These are phyloP conservation scores for Incumbomyces lentus DNA, from an alignment of 2,329 filamentous ascomycete species.

Conservation along the genomic window DNA sequence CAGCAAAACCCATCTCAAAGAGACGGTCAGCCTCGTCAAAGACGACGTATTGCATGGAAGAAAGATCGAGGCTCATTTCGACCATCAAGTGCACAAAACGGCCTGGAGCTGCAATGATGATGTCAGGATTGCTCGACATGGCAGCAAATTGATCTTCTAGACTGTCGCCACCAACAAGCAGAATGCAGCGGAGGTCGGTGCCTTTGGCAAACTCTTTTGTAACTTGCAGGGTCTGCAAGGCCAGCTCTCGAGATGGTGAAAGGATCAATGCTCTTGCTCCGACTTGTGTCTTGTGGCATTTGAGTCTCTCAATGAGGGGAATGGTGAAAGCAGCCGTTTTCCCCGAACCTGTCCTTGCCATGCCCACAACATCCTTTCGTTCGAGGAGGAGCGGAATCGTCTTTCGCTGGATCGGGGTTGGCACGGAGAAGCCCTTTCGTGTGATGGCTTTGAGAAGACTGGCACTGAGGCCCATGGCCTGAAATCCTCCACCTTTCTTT, in stretches of 20 bases:
- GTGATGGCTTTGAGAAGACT: slow-evolving; percentile 82
- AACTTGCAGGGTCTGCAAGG: slow-evolving; percentile 88
- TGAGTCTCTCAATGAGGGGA: slow-evolving; percentile 91
- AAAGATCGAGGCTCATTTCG: slow-evolving; percentile 88
- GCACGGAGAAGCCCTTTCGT: slow-evolving; percentile 88
- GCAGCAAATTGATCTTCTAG: slow-evolving; percentile 88
- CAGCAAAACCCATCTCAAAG: slow-evolving; percentile 97
- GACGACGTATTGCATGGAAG: slow-evolving; percentile 83
- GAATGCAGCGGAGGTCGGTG: slow-evolving; percentile 79
- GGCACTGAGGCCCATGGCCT: slow-evolving; percentile 80
- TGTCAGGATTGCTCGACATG: slow-evolving; percentile 92
- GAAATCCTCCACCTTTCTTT: slow-evolving; percentile 94
- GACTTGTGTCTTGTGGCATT: slow-evolving; percentile 74
- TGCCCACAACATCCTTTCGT: slow-evolving; percentile 91
- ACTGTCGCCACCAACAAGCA: slow-evolving; percentile 90
- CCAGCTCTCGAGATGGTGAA: slow-evolving; percentile 87
- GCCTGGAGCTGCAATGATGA: slow-evolving; percentile 92
- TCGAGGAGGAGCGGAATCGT: slow-evolving; percentile 86
- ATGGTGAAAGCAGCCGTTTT: slow-evolving; percentile 98
- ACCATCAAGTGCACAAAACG: slow-evolving; percentile 95
- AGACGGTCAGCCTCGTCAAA: slow-evolving; percentile 96
- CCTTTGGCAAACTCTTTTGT: slow-evolving; percentile 88
- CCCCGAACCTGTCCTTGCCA: slow-evolving; percentile 96
- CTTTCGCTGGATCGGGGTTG: slow-evolving; percentile 94
- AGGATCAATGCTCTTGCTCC: slow-evolving; percentile 79